Conservation (phyloP, 1,284 basidiomycete species). For the Hypsizygus ulmarius region DNA sequence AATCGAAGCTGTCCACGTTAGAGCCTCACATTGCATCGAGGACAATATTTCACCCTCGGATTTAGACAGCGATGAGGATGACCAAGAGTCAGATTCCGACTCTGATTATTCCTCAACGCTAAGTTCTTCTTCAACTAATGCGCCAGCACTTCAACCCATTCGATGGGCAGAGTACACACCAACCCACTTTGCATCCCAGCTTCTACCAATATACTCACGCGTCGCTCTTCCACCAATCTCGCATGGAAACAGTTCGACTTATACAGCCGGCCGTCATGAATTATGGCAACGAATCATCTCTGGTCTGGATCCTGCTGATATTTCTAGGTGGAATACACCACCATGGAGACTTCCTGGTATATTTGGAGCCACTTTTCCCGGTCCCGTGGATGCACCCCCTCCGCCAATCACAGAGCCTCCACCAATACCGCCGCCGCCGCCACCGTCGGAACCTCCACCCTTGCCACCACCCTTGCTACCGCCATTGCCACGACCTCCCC, state of each 20-base stretch:
- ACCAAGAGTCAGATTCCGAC: slow-evolving; percentile 6
- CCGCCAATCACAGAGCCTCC: slow-evolving; percentile 16
- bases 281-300: slow-evolving; percentile 40
- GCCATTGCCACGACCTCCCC: slow-evolving; percentile 25
- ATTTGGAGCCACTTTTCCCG: slow-evolving; percentile 4
- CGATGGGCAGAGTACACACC: slow-evolving; percentile 66
- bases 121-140: background rate
- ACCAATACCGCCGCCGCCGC: slow-evolving; percentile 7
- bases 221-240: slow-evolving; percentile 34
- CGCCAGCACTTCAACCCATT: slow-evolving; percentile 13
- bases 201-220: slow-evolving; percentile 55
- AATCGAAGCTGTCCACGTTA: slow-evolving; percentile 24
- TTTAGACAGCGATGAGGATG: slow-evolving; percentile 8
- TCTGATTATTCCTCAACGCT: background rate
- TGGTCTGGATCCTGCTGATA: slow-evolving; percentile 1
- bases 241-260: slow-evolving; percentile 31
- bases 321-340: background rate
- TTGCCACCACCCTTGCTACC: slow-evolving; percentile 16
- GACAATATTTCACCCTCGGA: background rate
- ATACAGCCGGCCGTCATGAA: slow-evolving; percentile 34
- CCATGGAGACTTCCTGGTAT: slow-evolving; percentile 6
- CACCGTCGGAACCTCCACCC: slow-evolving; percentile 18
- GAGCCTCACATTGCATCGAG: background rate
- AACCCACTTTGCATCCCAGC: slow-evolving; percentile 54
- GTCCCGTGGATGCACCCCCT: slow-evolving; percentile 2